These are phyloP conservation scores for Globisporangium paddicum DNA, from an alignment of 352 stramenopile species.

Conservation along the genomic window DNA sequence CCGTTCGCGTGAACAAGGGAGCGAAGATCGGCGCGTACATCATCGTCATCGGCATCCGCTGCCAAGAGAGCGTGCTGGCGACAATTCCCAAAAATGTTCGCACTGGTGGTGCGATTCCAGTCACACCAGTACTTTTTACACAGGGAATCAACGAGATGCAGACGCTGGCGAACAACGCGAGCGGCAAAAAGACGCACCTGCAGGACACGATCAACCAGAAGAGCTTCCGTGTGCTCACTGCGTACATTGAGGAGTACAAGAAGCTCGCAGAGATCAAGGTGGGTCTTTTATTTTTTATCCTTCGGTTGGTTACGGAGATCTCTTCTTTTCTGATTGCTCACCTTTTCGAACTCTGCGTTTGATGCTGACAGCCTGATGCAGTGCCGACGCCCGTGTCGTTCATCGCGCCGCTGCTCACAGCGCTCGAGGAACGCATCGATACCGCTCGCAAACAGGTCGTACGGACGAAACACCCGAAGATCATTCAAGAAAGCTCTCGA, in stretches of 20 bases:
- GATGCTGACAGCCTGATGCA: slow-evolving; percentile 25
- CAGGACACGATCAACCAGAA: slow-evolving; percentile 77
- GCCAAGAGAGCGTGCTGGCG: slow-evolving; percentile 29
- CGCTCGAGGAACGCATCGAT: slow-evolving; percentile 48
- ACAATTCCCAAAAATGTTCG: slow-evolving; percentile 45
- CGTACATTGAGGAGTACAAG: slow-evolving; percentile 64
- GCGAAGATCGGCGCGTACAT: slow-evolving; percentile 37
- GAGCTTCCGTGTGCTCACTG: slow-evolving; percentile 50
- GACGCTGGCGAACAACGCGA: slow-evolving; percentile 69
- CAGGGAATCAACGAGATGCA: no score
- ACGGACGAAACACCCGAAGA: slow-evolving; percentile 74
- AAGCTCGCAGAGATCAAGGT: slow-evolving; percentile 32
- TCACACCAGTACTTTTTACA: slow-evolving; percentile 69
- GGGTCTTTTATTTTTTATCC: slow-evolving; percentile 4
- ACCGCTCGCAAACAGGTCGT: slow-evolving; percentile 61
- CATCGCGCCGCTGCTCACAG: slow-evolving; percentile 35
- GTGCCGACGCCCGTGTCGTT: slow-evolving; percentile 41
- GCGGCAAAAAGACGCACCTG: slow-evolving; percentile 59
- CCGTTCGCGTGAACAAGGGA: slow-evolving; percentile 56
- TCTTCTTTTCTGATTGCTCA: not conserved
- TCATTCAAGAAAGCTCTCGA: slow-evolving; percentile 61
- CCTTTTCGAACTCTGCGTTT: slow-evolving; percentile 3
- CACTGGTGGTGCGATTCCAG: slow-evolving; percentile 37
- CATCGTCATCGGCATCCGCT: slow-evolving; percentile 57
- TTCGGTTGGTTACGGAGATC: not conserved